Percentiles rank a stretch among this genome's conserved stretches.
Evolutionary conservation across 176 grass and related monocot species (phyloP).

Genomic region (Alopecurus myosuroides): DNA sequence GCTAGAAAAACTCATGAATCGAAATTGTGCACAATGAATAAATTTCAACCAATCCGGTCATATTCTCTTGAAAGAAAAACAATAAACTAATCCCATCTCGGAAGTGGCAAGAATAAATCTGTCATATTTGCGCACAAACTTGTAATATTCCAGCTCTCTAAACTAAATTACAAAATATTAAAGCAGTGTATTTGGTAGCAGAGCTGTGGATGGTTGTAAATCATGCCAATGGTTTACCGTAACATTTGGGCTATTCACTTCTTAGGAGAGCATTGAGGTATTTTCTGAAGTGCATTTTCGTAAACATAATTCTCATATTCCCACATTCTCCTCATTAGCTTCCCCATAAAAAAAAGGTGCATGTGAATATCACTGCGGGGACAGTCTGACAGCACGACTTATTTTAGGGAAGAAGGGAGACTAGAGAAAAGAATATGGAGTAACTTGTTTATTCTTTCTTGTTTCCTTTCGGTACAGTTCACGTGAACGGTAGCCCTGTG

Average conservation of each 20-base stretch:
- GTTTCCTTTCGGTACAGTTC: background rate
- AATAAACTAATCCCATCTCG: background rate
- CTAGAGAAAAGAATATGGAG: background rate
- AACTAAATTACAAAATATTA: background rate
- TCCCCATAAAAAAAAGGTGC: background rate
- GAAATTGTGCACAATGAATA: background rate
- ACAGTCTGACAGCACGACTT: background rate
- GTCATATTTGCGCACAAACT: background rate
- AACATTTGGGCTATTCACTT: background rate
- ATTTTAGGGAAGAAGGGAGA: background rate
- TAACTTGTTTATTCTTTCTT: background rate
- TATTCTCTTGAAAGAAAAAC: conserved; percentile 4
- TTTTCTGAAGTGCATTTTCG: background rate
- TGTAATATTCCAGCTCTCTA: background rate
- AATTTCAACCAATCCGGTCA: background rate
- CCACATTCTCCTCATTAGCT: background rate
- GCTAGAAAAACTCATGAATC: background rate
- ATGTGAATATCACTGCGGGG: background rate
- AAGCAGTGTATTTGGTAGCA: background rate
- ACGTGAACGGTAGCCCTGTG: background rate
- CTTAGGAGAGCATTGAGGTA: background rate
- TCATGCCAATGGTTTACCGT: background rate
- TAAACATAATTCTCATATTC: background rate
- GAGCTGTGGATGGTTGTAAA: background rate
- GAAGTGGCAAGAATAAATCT: background rate